A percentile compares a stretch with the other conserved stretches of the same genome.
Conservation (phyloP, 768 basidiomycete genomes). For the Cubamyces lactineus region DNA sequence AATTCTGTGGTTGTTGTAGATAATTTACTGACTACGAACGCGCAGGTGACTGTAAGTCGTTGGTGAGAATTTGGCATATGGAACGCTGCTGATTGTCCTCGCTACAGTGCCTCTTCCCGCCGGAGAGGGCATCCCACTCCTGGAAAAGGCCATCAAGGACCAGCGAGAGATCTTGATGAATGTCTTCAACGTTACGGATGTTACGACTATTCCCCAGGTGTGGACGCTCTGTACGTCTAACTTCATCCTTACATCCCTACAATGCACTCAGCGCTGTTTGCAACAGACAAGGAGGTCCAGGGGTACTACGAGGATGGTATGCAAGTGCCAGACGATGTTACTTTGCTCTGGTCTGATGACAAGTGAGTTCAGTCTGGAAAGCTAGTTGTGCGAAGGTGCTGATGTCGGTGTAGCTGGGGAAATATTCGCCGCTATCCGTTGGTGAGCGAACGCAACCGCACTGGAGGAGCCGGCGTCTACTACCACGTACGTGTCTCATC, state of each 20-base stretch:
- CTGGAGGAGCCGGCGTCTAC: constrained; percentile 72
- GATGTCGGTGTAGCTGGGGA: constrained; percentile 51
- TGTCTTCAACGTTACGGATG: constrained; percentile 51
- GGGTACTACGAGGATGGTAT: constrained; percentile 68
- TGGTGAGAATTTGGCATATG: not conserved
- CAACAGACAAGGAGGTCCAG: constrained; percentile 59
- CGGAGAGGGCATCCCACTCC: constrained; percentile 50
- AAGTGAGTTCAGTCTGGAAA: constrained; percentile 44
- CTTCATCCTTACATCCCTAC: not conserved
- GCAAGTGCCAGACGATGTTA: constrained; percentile 63
- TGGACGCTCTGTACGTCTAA: constrained; percentile 58
- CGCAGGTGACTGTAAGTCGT: constrained; percentile 48
- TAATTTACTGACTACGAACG: not conserved
- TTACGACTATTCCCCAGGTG: constrained; percentile 61
- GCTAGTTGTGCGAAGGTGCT: not conserved
- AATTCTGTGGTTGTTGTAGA: not conserved
- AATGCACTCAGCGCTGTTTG: no score
- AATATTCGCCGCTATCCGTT: constrained; percentile 67
- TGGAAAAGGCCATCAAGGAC: constrained; percentile 58
- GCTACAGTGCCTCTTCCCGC: constrained; percentile 53
- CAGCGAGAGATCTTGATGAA: constrained; percentile 60
- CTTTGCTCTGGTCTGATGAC: constrained; percentile 74
- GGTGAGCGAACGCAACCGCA: constrained; percentile 55
- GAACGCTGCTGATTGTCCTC: not conserved
- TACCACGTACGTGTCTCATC: constrained; percentile 35